Evolutionary conservation across 208 protist species (phyloP), one percentile per base, ranked within the genome.

Genomic region (Leishmania turanica): DNA sequence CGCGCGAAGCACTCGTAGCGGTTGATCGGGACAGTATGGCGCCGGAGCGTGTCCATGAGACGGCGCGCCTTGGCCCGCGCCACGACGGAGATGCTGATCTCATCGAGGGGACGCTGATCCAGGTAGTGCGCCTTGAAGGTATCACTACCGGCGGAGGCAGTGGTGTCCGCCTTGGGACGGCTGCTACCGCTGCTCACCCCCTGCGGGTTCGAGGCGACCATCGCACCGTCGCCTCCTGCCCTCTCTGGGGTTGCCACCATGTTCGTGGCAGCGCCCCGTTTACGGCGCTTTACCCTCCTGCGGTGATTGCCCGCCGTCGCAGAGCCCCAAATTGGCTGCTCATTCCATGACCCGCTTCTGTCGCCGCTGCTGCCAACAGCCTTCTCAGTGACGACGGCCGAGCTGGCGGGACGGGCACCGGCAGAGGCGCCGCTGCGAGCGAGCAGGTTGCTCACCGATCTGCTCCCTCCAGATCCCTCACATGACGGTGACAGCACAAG

Each of bases 21-120:
- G 79, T 96, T 92, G 37, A 95, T 93, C 17, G 93, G 93, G 45
- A 97, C 85, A 53, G 92, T 88, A 51, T 89, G 86, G 56, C 78
- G 78, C 17, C 89, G 90, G 68, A 97, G 87, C 65, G 84, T 77
- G 75, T 95, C 87, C 75, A 97, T 87, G 47, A 97, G 49, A 13
- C 85, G 86, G 15, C 93, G 86, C 3, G 92, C 92, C 78, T 95
- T 93, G 11, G 91, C 89, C 34, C 93, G 86, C 21, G 93, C 93
- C 21, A 97, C 81, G 66, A 93, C 82, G 31, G 89, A 93, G 31
- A 80, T 80, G 58, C 83, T 89, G 66, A 97, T 93, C 78, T 93
- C 92, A 80, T 97, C 83, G 77, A 86, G 73, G 69, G 88, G 90
- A 15, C 90, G 86, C 40, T 87, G 78, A 40, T 79, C 40, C 15